phyloP scores from a whole-genome alignment of 2,329 filamentous ascomycete genomes.

The Chaetoscypha palmicola region DNA sequence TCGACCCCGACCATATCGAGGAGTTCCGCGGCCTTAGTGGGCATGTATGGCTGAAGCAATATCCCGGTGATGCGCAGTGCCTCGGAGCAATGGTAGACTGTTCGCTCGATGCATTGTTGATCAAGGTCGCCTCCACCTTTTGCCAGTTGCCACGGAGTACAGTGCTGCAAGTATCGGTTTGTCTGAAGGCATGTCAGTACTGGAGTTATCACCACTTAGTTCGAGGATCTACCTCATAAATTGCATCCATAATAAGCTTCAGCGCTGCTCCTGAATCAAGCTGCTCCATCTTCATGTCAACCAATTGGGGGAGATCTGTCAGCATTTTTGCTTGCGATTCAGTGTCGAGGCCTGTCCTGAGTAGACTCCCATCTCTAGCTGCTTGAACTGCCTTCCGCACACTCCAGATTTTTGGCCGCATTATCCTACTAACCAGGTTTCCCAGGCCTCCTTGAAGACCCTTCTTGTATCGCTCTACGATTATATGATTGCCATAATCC shows the following conservation, averaged over 20 bases:
- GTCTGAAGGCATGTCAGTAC: conserved; percentile 39
- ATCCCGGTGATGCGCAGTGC: conserved; percentile 74
- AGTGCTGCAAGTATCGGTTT: conserved; percentile 59
- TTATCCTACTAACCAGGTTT: conserved; percentile 69
- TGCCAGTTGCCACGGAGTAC: conserved; percentile 60
- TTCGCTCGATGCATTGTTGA: conserved; percentile 42
- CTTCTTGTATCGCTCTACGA: conserved; percentile 73
- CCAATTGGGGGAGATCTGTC: conserved; percentile 33
- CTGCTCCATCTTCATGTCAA: conserved; percentile 52
- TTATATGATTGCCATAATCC: conserved; percentile 73
- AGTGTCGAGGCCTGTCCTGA: conserved; percentile 1
- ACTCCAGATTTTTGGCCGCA: conserved; percentile 62
- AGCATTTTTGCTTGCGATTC: conserved; percentile 37
- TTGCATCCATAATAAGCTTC: conserved; percentile 53
- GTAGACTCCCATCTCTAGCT: conserved; percentile 18
- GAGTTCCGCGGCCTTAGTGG: conserved; percentile 62
- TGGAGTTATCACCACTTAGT: background rate
- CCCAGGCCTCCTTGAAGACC: conserved; percentile 70
- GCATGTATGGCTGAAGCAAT: conserved; percentile 86
- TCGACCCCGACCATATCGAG: conserved; percentile 73
- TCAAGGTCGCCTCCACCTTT: conserved; percentile 24
- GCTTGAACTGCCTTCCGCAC: conserved; percentile 43
- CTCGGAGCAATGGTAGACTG: conserved; percentile 68
- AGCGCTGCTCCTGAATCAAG: conserved; percentile 61
- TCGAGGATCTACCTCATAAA: conserved; percentile 45